Base-by-base conservation (phyloP, 495 filamentous ascomycete species). In the Aspergillus nanangensis region DNA sequence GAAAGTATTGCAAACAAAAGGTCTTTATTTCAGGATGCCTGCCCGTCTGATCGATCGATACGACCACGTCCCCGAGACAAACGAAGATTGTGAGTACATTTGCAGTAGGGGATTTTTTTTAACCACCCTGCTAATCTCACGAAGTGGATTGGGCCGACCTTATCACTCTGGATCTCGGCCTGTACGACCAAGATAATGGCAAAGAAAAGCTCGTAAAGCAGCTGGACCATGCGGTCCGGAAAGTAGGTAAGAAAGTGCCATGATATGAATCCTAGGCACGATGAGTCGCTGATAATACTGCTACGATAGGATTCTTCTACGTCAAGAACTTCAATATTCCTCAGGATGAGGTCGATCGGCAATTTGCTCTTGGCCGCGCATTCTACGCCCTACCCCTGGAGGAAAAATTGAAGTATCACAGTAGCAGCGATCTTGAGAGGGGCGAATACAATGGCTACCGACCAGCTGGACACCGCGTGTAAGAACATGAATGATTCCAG, bases 71-170 rank as follows among this genome's bases (percentile, higher is more conserved):
- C 72, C 72, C 15, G 70, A 63, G 23, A 76, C 72, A 2, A 63
- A 76, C 41, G 71, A 64, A 47, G 53, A 72, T 38, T 60, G 71
- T 73, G 35, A 58, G 71, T 50, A 11, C n/a, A n/a, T n/a, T 9
- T 37, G 2, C 15, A 13, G 19, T 13, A 11, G 7, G 32, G 0
- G 3, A 15, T 4, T 34, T 29, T 27, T 21, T 31, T 8, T 5
- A 13, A 40, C 17, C 19, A 19, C 13, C 5, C 5, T 33, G 18
- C 53, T 55, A 47, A 52, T 38, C 13, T 25, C 35, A 19, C 5
- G 18, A 74, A n/a, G 65, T 78, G 32, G 62, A 69, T 34, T 80
- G 75, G 76, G 76, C 78, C 15, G 77, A 82, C 15, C 68, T 82
- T 4, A 58, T 77, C 19, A 80, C 72, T 8, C 64, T 82, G 10